Percentiles rank a stretch among this genome's conserved stretches.
Evolutionary conservation across 1,284 basidiomycete genomes (phyloP).

Genomic region (Trametes pubescens): DNA sequence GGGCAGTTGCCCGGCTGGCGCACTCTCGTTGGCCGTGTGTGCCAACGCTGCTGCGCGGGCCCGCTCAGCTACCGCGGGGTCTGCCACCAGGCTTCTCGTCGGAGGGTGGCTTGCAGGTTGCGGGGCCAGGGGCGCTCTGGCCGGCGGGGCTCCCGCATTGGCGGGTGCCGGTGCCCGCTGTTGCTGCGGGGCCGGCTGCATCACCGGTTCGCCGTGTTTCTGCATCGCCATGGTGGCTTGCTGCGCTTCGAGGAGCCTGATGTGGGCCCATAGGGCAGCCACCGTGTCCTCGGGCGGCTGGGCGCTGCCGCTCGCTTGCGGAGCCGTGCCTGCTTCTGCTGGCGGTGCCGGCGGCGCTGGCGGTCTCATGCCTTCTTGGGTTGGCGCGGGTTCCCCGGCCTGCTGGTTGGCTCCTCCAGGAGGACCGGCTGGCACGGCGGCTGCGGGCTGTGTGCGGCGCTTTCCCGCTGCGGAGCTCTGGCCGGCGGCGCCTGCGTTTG

Average conservation of each 20-base stretch:
- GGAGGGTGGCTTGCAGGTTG: neutral
- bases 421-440: neutral
- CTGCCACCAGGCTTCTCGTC: neutral
- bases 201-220: no score
- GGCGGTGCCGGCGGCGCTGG: neutral
- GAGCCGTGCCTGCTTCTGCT: neutral
- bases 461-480: neutral
- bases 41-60: neutral
- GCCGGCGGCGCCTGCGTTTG: no score
- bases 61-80: neutral
- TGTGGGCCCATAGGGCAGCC: neutral
- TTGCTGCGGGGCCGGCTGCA: neutral
- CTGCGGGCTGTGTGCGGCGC: neutral
- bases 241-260: no score
- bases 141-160: neutral
- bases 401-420: neutral
- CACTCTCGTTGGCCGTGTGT: neutral
- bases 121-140: neutral
- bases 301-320: no score
- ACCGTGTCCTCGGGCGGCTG: neutral
- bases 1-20: neutral
- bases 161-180: neutral
- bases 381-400: neutral
- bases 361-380: neutral
- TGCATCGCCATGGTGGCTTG: no score